Percentiles rank a stretch among this genome's conserved stretches.
These are phyloP conservation scores for Begonia peltatifolia DNA, from an alignment of 306 rosid genomes.

Conservation along the genomic window DNA sequence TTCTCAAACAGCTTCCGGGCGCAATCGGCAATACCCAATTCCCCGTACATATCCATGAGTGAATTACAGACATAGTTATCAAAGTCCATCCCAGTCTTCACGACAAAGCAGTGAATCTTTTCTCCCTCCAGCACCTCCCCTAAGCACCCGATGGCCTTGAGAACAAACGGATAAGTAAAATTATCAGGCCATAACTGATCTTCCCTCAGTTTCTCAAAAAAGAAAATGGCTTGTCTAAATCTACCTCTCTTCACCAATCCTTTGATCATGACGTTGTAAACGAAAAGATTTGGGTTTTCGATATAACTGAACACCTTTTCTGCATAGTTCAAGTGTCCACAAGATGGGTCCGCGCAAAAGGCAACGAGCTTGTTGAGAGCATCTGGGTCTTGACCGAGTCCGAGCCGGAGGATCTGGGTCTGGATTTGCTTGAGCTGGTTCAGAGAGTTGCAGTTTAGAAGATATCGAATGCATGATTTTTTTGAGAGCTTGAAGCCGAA, in stretches of 20 bases:
- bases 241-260: conserved; percentile 21
- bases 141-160: conserved; percentile 43
- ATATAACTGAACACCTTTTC: conserved; percentile 24
- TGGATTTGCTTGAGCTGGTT: conserved; percentile 53
- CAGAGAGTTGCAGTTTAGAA: conserved; percentile 40
- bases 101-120: conserved; percentile 49
- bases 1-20: conserved; percentile 28
- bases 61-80: conserved; percentile 68
- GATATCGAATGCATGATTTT: conserved; percentile 24
- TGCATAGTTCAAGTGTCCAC: conserved; percentile 30
- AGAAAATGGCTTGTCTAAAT: conserved; percentile 23
- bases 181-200: conserved; percentile 44
- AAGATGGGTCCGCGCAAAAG: conserved; percentile 26
- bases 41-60: conserved; percentile 48
- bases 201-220: conserved; percentile 33
- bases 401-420: conserved; percentile 24
- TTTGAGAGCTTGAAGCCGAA: conserved; percentile 5
- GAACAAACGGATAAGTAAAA: conserved; percentile 61
- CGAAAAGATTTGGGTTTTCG: conserved; percentile 31
- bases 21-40: conserved; percentile 22
- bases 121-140: conserved; percentile 26
- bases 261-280: conserved; percentile 44
- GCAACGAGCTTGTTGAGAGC: conserved; percentile 36
- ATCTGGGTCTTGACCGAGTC: conserved; percentile 43
- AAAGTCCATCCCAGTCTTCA: conserved; percentile 36